Evolutionary conservation across 495 filamentous ascomycete genomes (phyloP).

Genomic region (Aspergillus sparsus): DNA sequence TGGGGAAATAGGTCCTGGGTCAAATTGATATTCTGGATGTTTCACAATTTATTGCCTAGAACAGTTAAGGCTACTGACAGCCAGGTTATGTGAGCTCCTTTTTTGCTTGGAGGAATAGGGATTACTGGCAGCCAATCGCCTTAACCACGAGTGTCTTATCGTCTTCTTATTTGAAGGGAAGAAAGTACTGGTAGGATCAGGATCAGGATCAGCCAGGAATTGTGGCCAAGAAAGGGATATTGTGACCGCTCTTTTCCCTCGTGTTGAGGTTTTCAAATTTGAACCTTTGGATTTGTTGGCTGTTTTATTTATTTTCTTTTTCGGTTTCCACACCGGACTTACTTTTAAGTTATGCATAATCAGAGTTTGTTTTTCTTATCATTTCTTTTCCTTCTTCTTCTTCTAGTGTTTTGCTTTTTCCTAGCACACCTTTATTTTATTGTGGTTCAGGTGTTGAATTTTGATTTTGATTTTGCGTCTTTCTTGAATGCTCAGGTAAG

Average conservation of each 20-base stretch:
- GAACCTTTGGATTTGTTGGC: neutral
- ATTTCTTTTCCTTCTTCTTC: neutral
- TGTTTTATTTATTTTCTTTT: neutral
- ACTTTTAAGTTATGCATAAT: conserved; percentile 10
- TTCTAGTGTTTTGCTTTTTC: neutral
- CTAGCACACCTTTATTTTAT: neutral
- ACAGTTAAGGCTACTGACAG: too few relatives aligned
- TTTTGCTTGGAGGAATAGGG: neutral
- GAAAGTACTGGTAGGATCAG: neutral
- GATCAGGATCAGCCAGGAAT: conserved; percentile 4
- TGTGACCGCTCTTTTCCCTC: conserved; percentile 5
- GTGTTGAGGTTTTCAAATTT: neutral
- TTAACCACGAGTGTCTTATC: neutral
- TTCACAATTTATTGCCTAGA: neutral
- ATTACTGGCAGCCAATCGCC: conserved; percentile 1
- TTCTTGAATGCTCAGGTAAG: too few relatives aligned
- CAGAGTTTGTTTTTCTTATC: conserved; percentile 4
- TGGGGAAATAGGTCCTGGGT: too few relatives aligned
- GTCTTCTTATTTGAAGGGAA: neutral
- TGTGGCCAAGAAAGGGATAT: neutral
- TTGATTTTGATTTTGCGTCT: too few relatives aligned
- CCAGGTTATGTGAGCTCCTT: neutral
- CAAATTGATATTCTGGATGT: neutral
- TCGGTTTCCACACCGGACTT: neutral
- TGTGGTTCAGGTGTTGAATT: neutral